These are phyloP conservation scores for Plasmodium ovale DNA, from an alignment of 169 alveolate genomes.

Conservation along the genomic window DNA sequence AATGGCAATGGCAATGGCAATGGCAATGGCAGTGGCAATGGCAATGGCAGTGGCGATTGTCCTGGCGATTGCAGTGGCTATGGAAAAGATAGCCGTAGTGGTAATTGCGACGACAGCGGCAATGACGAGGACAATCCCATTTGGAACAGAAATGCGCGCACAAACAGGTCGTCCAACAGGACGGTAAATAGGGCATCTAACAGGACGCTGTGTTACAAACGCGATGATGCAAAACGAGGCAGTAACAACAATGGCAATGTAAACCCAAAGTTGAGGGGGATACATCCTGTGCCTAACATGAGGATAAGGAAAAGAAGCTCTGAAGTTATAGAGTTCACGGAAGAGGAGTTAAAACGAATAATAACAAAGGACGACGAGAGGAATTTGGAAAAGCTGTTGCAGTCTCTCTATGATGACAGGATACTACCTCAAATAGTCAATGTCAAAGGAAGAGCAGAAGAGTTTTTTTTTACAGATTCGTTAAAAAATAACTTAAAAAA, in stretches of 20 bases:
- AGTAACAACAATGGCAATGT: neutral
- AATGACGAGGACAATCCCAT: neutral
- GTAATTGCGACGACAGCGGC: neutral
- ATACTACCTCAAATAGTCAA: constrained; percentile 83
- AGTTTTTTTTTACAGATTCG: constrained; percentile 77
- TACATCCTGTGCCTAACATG: constrained; percentile 8
- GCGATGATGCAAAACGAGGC: neutral
- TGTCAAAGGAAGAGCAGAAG: constrained; percentile 84
- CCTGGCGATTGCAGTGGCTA: neutral
- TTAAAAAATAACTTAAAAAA: constrained; percentile 80
- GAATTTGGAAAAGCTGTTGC: constrained; percentile 74
- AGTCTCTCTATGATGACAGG: constrained; percentile 84
- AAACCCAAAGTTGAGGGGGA: neutral
- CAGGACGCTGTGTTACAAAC: neutral
- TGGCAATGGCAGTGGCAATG: neutral
- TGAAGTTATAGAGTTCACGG: constrained; percentile 45
- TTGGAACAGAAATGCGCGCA: constrained; percentile 22
- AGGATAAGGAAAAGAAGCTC: constrained; percentile 58
- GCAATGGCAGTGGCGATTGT: neutral
- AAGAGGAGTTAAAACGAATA: constrained; percentile 64
- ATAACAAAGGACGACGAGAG: constrained; percentile 79
- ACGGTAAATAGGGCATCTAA: neutral
- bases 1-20: neutral
- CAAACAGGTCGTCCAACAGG: neutral
- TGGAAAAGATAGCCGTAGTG: neutral